phyloP scores from a whole-genome alignment of 1,284 basidiomycete genomes.

The Sporisorium scitamineum region DNA sequence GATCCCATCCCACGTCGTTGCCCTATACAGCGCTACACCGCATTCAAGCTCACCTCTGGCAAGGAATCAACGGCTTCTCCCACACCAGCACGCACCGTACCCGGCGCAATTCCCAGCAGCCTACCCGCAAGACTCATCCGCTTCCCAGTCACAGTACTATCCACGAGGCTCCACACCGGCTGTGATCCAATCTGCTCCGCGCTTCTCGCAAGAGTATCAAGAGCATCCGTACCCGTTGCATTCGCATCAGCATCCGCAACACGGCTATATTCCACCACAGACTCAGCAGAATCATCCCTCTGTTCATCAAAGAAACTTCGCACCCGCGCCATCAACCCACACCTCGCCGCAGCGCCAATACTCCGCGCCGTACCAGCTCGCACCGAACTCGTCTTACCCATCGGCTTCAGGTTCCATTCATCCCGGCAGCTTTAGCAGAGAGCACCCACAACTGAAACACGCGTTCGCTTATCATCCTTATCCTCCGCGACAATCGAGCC shows the following conservation, averaged over 20 bases:
- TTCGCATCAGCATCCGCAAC: slow-evolving; percentile 6
- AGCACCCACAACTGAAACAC: slow-evolving; percentile 32
- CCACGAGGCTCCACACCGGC: slow-evolving; percentile 23
- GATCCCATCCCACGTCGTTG: background rate
- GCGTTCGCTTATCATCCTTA: slow-evolving; percentile 30
- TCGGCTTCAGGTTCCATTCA: background rate
- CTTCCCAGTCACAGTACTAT: background rate
- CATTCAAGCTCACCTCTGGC: slow-evolving; percentile 26
- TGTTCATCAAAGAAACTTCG: background rate
- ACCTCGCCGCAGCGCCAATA: background rate
- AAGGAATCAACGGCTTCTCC: slow-evolving; percentile 4
- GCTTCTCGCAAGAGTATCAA: background rate
- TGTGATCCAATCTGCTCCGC: slow-evolving; percentile 4
- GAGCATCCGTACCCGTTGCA: slow-evolving; percentile 3
- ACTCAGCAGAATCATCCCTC: background rate
- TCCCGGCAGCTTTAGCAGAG: slow-evolving; percentile 1
- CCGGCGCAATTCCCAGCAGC: slow-evolving; percentile 4
- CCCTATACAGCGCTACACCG: background rate
- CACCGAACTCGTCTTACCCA: background rate
- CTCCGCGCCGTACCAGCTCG: slow-evolving; percentile 7
- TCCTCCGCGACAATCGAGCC: slow-evolving; percentile 1
- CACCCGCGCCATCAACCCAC: background rate
- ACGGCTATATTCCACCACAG: background rate
- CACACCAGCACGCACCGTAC: slow-evolving; percentile 14
- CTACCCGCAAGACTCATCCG: slow-evolving; percentile 1